A percentile compares a stretch with the other conserved stretches of the same genome.
Evolutionary conservation across 2,329 filamentous ascomycete genomes (phyloP).

Genomic region (Penicillium sp.): DNA sequence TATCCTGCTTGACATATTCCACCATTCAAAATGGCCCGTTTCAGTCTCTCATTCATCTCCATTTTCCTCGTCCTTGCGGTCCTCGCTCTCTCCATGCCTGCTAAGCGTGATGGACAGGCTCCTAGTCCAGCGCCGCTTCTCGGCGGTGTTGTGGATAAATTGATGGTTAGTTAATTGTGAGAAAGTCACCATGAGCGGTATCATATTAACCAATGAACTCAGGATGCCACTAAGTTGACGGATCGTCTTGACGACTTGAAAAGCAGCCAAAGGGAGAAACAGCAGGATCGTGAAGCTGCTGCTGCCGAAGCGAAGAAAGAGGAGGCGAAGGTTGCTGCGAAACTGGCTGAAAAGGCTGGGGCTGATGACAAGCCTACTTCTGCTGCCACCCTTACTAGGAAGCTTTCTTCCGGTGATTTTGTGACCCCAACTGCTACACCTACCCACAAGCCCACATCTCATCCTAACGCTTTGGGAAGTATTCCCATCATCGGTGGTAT

Average conservation of each 20-base stretch:
- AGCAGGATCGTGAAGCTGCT: neutral
- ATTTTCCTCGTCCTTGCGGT: slow-evolving; percentile 31
- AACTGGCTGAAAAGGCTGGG: slow-evolving; percentile 3
- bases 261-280: neutral
- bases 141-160: slow-evolving; percentile 8
- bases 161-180: slow-evolving; percentile 16
- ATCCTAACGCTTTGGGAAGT: slow-evolving; percentile 19
- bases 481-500: slow-evolving; percentile 27
- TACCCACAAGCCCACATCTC: slow-evolving; percentile 12
- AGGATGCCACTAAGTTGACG: slow-evolving; percentile 21
- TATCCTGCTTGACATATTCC: slow-evolving; percentile 1
- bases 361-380: slow-evolving; percentile 4
- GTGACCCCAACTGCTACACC: slow-evolving; percentile 17
- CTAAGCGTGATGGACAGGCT: slow-evolving; percentile 15
- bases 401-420: slow-evolving; percentile 22
- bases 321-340: slow-evolving; percentile 1
- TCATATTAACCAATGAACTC: neutral
- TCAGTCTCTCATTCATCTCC: slow-evolving; percentile 31
- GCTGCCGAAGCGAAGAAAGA: neutral
- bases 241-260: slow-evolving; percentile 12
- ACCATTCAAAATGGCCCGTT: slow-evolving; percentile 30
- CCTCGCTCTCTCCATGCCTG: slow-evolving; percentile 30
- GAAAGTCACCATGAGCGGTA: neutral
- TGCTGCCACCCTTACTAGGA: slow-evolving; percentile 7
- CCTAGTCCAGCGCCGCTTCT: slow-evolving; percentile 2